Conservation (phyloP, 345 rosid genomes). For the Euphorbia lathyris region DNA sequence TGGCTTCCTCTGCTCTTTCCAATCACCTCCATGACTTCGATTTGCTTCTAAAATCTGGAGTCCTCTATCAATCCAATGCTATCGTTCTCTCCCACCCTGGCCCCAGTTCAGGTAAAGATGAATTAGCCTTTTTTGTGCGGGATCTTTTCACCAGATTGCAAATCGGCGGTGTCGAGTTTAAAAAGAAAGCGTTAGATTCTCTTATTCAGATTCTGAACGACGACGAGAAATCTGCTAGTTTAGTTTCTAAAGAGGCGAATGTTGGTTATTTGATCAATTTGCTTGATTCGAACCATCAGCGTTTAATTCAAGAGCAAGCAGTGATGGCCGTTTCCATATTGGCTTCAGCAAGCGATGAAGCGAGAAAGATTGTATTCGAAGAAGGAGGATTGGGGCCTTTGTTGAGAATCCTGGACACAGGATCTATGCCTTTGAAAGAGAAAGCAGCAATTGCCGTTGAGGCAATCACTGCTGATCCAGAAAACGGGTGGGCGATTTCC, state of each 20-base stretch:
- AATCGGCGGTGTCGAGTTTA: constrained; percentile 76
- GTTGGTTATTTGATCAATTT: constrained; percentile 56
- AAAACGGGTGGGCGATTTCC: constrained; percentile 68
- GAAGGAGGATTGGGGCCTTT: constrained; percentile 76
- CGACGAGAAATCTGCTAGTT: constrained; percentile 47
- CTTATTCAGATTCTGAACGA: constrained; percentile 55
- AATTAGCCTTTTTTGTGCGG: constrained; percentile 50
- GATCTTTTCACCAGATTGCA: constrained; percentile 81
- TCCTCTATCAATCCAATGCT: constrained; percentile 66
- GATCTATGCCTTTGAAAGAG: constrained; percentile 55
- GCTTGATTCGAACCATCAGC: constrained; percentile 49
- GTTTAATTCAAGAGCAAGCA: constrained; percentile 60
- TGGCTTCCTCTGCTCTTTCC: constrained; percentile 59
- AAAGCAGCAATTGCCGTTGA: constrained; percentile 67
- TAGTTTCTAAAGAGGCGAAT: constrained; percentile 71
- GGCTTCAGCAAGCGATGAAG: constrained; percentile 52
- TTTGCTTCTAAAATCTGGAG: constrained; percentile 77
- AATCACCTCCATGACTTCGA: constrained; percentile 60
- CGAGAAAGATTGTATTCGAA: constrained; percentile 61
- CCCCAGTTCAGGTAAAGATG: constrained; percentile 52
- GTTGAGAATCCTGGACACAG: constrained; percentile 55
- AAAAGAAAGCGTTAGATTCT: constrained; percentile 67
- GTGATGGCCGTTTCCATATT: constrained; percentile 55
- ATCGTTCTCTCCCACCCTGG: constrained; percentile 67
- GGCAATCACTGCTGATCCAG: constrained; percentile 63